A percentile compares a stretch with the other conserved stretches of the same genome.
These are phyloP conservation scores for Trichosporon sp. DNA, from an alignment of 1,284 basidiomycete genomes.

Conservation along the genomic window DNA sequence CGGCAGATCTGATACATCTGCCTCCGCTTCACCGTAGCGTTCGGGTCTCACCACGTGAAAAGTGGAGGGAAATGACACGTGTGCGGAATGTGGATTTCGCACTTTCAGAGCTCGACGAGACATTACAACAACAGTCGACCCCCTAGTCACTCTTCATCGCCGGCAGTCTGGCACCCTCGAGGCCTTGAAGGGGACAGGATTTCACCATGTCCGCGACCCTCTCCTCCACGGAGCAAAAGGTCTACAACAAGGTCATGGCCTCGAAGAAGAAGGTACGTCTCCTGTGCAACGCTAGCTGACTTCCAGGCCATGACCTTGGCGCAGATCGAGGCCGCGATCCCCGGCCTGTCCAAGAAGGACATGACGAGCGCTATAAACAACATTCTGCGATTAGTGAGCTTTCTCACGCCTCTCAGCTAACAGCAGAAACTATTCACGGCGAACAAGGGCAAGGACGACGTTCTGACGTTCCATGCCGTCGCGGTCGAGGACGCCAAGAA, in stretches of 20 bases:
- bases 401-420: background rate
- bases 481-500: slow-evolving; percentile 35
- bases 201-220: slow-evolving; percentile 30
- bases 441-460: slow-evolving; percentile 26
- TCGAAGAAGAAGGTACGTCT: slow-evolving; percentile 39
- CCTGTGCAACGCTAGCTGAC: slow-evolving; percentile 5
- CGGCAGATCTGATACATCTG: background rate
- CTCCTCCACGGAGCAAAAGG: slow-evolving; percentile 42
- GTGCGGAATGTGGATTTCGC: slow-evolving; percentile 6
- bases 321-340: slow-evolving; percentile 29
- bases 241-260: slow-evolving; percentile 44
- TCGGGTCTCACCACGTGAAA: background rate
- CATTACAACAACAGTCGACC: background rate
- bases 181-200: slow-evolving; percentile 3
- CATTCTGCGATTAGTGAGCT: slow-evolving; percentile 25
- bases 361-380: slow-evolving; percentile 24
- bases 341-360: slow-evolving; percentile 25
- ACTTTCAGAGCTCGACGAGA: background rate
- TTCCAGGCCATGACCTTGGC: slow-evolving; percentile 27
- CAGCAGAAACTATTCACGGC: slow-evolving; percentile 22
- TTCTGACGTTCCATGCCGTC: slow-evolving; percentile 29
- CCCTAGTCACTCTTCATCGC: background rate
- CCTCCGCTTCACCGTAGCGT: background rate
- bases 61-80: background rate
- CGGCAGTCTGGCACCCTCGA: slow-evolving; percentile 3